Percentiles rank a stretch among this genome's conserved stretches.
These are phyloP conservation scores for Wilcoxina mikolae DNA, from an alignment of 495 filamentous ascomycete species.

Conservation along the genomic window DNA sequence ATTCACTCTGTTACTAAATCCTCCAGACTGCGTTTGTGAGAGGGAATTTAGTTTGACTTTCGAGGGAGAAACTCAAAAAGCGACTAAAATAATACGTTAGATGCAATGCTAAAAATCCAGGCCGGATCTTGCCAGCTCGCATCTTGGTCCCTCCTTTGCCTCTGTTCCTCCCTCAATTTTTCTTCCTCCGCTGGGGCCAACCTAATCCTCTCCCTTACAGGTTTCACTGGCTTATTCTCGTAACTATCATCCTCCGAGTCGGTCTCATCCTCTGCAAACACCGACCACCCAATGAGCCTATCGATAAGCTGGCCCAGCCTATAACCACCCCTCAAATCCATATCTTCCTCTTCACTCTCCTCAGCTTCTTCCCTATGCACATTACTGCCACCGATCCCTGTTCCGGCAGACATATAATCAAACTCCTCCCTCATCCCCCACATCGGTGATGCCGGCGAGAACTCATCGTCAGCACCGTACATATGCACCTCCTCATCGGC, in stretches of 20 bases:
- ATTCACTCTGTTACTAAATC: no score
- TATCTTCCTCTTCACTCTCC: constrained; percentile 37
- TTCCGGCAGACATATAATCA: not conserved
- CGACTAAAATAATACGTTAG: not conserved
- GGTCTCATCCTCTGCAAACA: constrained; percentile 48
- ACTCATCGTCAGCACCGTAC: not conserved
- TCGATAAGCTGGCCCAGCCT: constrained; percentile 66
- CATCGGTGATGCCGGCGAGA: not conserved
- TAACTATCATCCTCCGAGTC: constrained; percentile 23
- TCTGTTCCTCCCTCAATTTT: not conserved
- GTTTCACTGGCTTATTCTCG: constrained; percentile 4
- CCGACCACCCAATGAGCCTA: constrained; percentile 54
- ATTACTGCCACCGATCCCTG: no score
- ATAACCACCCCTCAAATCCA: constrained; percentile 40
- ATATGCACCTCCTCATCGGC: not conserved
- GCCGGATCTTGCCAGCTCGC: constrained; percentile 71
- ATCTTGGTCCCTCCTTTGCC: constrained; percentile 32
- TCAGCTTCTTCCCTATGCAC: constrained; percentile 24
- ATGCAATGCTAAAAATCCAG: constrained; percentile 67
- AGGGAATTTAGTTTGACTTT: no score
- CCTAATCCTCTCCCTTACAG: not conserved
- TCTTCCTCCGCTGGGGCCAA: not conserved
- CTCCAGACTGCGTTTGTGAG: no score
- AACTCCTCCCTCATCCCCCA: not conserved
- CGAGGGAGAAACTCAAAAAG: no score